phyloP scores from a whole-genome alignment of 2,329 filamentous ascomycete species.

The Eutypella sp. region DNA sequence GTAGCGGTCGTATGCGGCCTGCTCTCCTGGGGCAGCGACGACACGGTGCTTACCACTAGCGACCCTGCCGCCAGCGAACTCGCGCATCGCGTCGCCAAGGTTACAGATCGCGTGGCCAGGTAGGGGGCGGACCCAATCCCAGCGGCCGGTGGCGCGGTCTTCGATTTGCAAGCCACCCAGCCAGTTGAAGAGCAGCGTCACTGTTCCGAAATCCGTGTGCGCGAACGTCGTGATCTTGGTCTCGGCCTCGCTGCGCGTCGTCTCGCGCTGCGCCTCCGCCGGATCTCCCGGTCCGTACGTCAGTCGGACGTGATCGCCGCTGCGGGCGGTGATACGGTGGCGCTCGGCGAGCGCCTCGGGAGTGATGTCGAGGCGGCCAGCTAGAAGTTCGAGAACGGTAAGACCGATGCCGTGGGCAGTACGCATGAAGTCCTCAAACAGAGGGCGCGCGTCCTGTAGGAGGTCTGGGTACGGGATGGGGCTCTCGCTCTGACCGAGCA shows the following conservation, averaged over 20 bases:
- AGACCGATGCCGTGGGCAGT: constrained; percentile 25
- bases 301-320: constrained; percentile 29
- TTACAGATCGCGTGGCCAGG: constrained; percentile 33
- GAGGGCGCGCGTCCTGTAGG: constrained; percentile 15
- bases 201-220: constrained; percentile 33
- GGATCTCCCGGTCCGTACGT: constrained; percentile 22
- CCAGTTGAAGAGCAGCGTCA: constrained; percentile 35
- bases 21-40: constrained; percentile 26
- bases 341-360: constrained; percentile 18
- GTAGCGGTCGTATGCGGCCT: constrained; percentile 27
- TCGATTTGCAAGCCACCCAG: constrained; percentile 33
- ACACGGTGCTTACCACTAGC: constrained; percentile 32
- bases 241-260: constrained; percentile 23
- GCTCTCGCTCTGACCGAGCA: constrained; percentile 16
- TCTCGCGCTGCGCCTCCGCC: constrained; percentile 22
- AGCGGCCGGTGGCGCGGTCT: constrained; percentile 24
- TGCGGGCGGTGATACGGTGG: constrained; percentile 24
- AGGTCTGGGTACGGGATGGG: constrained; percentile 23
- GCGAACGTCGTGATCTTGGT: constrained; percentile 27
- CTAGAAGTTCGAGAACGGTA: constrained; percentile 22
- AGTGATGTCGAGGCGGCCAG: constrained; percentile 21
- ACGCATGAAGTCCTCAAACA: constrained; percentile 22
- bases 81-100: constrained; percentile 33
- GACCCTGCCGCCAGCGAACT: constrained; percentile 27
- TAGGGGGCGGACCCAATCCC: constrained; percentile 32